Base-by-base conservation (phyloP, 306 rosid genomes). In the Cicer yamashitae region DNA sequence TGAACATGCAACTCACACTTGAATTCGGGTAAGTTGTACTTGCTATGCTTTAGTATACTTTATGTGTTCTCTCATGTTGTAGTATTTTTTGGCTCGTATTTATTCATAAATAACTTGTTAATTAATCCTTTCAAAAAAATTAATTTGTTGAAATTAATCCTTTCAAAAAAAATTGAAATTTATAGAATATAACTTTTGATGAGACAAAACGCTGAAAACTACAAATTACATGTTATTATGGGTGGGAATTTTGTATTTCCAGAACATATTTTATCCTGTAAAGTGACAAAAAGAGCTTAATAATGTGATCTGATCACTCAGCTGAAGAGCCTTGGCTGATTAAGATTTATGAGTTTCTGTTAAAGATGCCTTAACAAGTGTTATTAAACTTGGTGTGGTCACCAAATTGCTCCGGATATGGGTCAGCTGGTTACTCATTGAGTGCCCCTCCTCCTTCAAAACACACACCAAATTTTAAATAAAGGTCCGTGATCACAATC, bases 1-100 rank as follows among this genome's bases (percentile, higher is more conserved):
- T 43, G 17, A 84, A 78, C 11, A 93, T 91, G 98, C 97, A 87
- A 64, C 83, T 91, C 22, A 91, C 96, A 8, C 83, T 93, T 37
- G 98, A 93, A 80, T 93, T 93, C 71, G 92, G 98, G 97, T 93
- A 82, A 67, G 64, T 73, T 37, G 34, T 30, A 30, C 34, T 30
- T 30, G 34, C 34, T 46, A 20, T 64, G n/a, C 14, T 25, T 7
- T 43, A 18, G 9, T 75, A 30, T 25, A 59, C 14, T 43, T 70
- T n/a, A 39, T 25, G 41, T 41, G 58, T 9, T 63, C 20, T 71
- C 63, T 62, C 54, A 1, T 50, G 6, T 70, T 40, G 2, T 43
- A 0, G 9, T 67, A 56, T 3, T 30, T 30, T 67, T 77, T 15
- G 69, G 34, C 18, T 46, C 17, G 18, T 2, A 14, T 5, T 70